These are phyloP conservation scores for Flueggea neowawraea DNA, from an alignment of 441 rosid species.

Conservation along the genomic window DNA sequence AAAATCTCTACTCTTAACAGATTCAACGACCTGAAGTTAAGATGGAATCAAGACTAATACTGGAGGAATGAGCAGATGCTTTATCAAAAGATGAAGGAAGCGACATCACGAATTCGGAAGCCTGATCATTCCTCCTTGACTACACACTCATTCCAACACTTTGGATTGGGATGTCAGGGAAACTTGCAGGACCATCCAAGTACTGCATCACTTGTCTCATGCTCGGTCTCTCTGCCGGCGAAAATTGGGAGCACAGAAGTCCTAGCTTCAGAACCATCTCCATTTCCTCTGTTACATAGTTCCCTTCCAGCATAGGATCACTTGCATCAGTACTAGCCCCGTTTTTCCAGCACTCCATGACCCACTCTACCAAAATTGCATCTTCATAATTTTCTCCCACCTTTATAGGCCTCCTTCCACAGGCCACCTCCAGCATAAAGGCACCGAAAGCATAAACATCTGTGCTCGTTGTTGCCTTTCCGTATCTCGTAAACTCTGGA, in stretches of 20 bases:
- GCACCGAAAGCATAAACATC: slow-evolving; percentile 67
- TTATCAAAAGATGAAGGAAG: background rate
- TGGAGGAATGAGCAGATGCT: too few relatives aligned
- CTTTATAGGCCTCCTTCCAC: slow-evolving; percentile 59
- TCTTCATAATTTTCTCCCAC: slow-evolving; percentile 19
- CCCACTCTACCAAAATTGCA: slow-evolving; percentile 42
- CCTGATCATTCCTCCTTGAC: too few relatives aligned
- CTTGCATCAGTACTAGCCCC: slow-evolving; percentile 28
- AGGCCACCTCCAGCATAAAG: slow-evolving; percentile 57
- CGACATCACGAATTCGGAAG: background rate
- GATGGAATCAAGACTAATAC: too few relatives aligned
- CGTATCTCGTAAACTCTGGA: slow-evolving; percentile 44
- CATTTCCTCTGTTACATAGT: slow-evolving; percentile 37
- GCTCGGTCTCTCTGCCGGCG: slow-evolving; percentile 38
- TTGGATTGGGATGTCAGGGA: slow-evolving; percentile 21
- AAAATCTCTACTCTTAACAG: too few relatives aligned
- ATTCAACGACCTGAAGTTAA: too few relatives aligned
- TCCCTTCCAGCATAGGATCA: slow-evolving; percentile 45
- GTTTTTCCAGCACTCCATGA: slow-evolving; percentile 38
- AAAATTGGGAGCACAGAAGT: slow-evolving; percentile 35
- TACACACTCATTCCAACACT: too few relatives aligned
- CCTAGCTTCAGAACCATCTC: slow-evolving; percentile 58
- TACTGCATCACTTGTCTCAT: slow-evolving; percentile 44
- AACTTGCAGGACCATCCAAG: slow-evolving; percentile 31
- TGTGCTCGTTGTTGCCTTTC: slow-evolving; percentile 42